These are phyloP conservation scores for Fusarium redolens DNA, from an alignment of 2,329 filamentous ascomycete genomes.

Conservation along the genomic window DNA sequence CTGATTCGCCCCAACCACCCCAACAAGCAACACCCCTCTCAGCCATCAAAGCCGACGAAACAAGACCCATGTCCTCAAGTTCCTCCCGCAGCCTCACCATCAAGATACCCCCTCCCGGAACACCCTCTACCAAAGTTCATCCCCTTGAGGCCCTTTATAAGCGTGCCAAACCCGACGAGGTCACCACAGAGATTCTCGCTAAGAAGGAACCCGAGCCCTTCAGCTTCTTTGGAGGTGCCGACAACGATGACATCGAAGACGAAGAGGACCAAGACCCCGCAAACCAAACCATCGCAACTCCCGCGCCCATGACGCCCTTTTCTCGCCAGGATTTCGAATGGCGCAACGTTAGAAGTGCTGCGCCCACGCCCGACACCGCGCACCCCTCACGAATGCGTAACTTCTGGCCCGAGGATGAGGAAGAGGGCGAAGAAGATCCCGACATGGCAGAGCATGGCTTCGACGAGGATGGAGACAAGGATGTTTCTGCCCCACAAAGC, in stretches of 20 bases:
- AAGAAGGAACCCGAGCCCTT: constrained; percentile 70
- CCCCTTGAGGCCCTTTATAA: constrained; percentile 96
- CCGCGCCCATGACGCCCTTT: constrained; percentile 82
- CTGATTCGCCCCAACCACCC: constrained; percentile 11
- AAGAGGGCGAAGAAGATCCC: constrained; percentile 49
- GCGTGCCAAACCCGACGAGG: constrained; percentile 62
- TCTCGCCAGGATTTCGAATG: constrained; percentile 81
- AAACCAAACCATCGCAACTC: constrained; percentile 51
- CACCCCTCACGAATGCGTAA: constrained; percentile 74
- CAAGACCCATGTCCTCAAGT: constrained; percentile 61
- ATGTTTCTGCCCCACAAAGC: constrained; percentile 35
- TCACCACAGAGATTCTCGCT: constrained; percentile 48
- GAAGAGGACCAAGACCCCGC: constrained; percentile 60
- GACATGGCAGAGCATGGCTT: constrained; percentile 47
- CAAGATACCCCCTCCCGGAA: constrained; percentile 62
- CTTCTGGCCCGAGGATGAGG: constrained; percentile 62
- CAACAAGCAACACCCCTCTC: constrained; percentile 39
- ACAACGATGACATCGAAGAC: constrained; percentile 60
- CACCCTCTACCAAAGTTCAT: constrained; percentile 70
- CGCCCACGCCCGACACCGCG: constrained; percentile 94
- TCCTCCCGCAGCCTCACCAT: constrained; percentile 65
- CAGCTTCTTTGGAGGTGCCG: constrained; percentile 76
- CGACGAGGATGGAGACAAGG: constrained; percentile 44
- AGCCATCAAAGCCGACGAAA: constrained; percentile 47
- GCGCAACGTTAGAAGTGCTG: constrained; percentile 83